phyloP scores from a whole-genome alignment of 345 rosid species.

The Ceriops zippeliana region DNA sequence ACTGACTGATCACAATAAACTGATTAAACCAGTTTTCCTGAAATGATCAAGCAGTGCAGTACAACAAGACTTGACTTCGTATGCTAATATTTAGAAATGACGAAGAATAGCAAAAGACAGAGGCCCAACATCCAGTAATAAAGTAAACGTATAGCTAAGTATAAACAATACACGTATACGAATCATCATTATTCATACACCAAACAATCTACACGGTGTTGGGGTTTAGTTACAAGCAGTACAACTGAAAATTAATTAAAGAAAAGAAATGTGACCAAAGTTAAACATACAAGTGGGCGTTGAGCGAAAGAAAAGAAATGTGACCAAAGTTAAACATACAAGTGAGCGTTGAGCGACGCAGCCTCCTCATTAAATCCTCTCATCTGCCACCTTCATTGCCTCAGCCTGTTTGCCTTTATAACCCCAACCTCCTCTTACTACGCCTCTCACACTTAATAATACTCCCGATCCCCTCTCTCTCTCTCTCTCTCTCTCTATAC shows the following conservation, averaged over 20 bases:
- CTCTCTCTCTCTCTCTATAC: background rate
- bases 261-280: background rate
- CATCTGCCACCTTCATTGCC: constrained; percentile 33
- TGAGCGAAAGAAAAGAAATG: constrained; percentile 11
- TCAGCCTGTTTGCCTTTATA: constrained; percentile 16
- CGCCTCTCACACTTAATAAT: background rate
- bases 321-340: constrained; percentile 8
- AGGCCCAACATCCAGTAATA: too few relatives aligned
- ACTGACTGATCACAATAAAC: too few relatives aligned
- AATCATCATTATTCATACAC: too few relatives aligned
- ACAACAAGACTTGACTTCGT: too few relatives aligned
- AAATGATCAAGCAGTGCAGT: too few relatives aligned
- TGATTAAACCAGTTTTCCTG: too few relatives aligned
- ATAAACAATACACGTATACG: too few relatives aligned
- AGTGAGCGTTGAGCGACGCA: constrained; percentile 33
- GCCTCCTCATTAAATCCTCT: constrained; percentile 24
- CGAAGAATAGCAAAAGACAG: too few relatives aligned
- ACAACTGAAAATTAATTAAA: background rate
- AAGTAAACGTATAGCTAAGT: too few relatives aligned
- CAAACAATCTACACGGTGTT: background rate
- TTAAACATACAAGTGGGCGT: constrained; percentile 26
- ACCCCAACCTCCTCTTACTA: constrained; percentile 7
- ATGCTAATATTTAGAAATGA: too few relatives aligned
- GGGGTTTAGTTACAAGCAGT: constrained; percentile 13
- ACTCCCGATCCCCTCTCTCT: background rate